These are phyloP conservation scores for Chlamydomonas incerta DNA, from an alignment of 139 green algal species.

Conservation along the genomic window DNA sequence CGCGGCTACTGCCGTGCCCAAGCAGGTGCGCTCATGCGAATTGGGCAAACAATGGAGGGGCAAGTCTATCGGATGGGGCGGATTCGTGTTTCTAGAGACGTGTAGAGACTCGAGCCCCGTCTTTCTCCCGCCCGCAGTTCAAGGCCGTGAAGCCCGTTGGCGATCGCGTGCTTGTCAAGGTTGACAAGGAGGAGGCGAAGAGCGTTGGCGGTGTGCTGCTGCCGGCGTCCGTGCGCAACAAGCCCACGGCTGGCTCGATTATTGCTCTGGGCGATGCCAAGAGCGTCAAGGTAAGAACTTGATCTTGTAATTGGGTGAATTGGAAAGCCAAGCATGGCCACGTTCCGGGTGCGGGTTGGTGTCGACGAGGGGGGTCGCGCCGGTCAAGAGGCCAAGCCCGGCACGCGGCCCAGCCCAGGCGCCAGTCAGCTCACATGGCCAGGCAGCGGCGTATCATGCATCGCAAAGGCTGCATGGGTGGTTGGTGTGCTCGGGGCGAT, in stretches of 20 bases:
- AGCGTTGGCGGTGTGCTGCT: slow-evolving; percentile 92
- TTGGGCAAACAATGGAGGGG: neutral
- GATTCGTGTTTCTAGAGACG: slow-evolving; percentile 13
- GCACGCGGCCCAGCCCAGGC: too few relatives aligned
- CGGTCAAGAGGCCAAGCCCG: too few relatives aligned
- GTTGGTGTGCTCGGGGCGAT: too few relatives aligned
- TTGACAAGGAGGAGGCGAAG: slow-evolving; percentile 85
- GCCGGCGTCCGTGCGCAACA: slow-evolving; percentile 80
- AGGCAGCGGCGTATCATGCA: too few relatives aligned
- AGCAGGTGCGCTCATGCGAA: slow-evolving; percentile 17
- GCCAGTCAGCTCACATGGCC: too few relatives aligned
- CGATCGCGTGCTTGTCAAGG: slow-evolving; percentile 91
- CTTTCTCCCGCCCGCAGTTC: slow-evolving; percentile 66
- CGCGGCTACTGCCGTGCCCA: slow-evolving; percentile 46
- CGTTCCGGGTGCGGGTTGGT: too few relatives aligned
- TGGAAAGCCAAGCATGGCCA: too few relatives aligned
- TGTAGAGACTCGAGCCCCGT: too few relatives aligned
- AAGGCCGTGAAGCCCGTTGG: slow-evolving; percentile 88
- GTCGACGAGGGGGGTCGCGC: too few relatives aligned
- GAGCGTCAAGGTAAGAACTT: slow-evolving; percentile 56
- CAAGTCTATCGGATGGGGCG: too few relatives aligned
- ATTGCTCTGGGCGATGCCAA: slow-evolving; percentile 77
- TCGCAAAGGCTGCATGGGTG: too few relatives aligned
- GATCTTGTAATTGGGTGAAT: too few relatives aligned
- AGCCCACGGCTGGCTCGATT: slow-evolving; percentile 83